Percentiles rank a stretch among this genome's conserved stretches.
Evolutionary conservation across 768 basidiomycete species (phyloP).

Genomic region (Erythrobasidium yunnanense): DNA sequence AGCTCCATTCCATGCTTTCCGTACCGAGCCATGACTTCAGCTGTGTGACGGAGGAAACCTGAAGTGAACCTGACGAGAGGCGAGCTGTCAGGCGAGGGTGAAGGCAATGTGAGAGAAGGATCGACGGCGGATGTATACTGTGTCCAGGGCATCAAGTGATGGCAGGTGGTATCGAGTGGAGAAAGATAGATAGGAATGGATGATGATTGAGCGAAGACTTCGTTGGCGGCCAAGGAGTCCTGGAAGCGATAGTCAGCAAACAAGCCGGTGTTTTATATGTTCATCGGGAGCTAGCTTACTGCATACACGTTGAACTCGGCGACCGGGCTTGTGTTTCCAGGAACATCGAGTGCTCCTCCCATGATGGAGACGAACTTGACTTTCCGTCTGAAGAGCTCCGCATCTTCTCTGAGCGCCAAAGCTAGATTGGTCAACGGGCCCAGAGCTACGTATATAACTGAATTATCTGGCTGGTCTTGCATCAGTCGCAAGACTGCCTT

Average conservation of each 20-base stretch:
- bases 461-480: slow-evolving; percentile 47
- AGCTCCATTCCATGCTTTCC: slow-evolving; percentile 79
- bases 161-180: slow-evolving; percentile 23
- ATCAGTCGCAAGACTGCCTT: slow-evolving; percentile 48
- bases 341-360: slow-evolving; percentile 87
- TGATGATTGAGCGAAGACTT: slow-evolving; percentile 50
- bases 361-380: slow-evolving; percentile 64
- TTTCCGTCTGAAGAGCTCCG: slow-evolving; percentile 49
- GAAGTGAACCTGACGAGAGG: slow-evolving; percentile 47
- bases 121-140: slow-evolving; percentile 44
- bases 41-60: slow-evolving; percentile 61
- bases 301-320: slow-evolving; percentile 63
- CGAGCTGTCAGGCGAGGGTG: slow-evolving; percentile 47
- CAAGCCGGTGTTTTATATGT: background rate
- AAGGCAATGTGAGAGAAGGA: slow-evolving; percentile 4
- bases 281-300: background rate
- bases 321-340: slow-evolving; percentile 69
- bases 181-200: slow-evolving; percentile 22
- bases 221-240: slow-evolving; percentile 64
- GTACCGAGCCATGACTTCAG: slow-evolving; percentile 64
- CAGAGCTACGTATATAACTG: slow-evolving; percentile 60
- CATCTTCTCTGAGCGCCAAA: slow-evolving; percentile 51
- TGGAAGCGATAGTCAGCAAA: background rate
- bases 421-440: slow-evolving; percentile 76
- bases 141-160: slow-evolving; percentile 47